Conservation (phyloP, 176 grass and related monocot species). For the Raddia distichophylla region DNA sequence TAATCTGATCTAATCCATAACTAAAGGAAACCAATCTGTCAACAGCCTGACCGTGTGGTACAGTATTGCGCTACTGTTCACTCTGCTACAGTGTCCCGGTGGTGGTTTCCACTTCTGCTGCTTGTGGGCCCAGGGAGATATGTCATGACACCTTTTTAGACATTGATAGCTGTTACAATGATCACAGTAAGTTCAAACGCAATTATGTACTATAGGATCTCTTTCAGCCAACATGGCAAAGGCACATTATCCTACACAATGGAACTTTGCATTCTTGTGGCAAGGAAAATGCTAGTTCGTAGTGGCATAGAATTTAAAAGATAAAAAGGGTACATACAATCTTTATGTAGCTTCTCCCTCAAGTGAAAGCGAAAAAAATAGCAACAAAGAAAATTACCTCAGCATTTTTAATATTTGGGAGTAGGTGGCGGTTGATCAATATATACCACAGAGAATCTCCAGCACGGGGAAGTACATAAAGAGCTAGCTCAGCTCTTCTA, state of each 20-base stretch:
- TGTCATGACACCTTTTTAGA: not conserved
- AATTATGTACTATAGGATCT: not conserved
- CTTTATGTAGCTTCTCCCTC: not conserved
- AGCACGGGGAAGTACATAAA: slow-evolving; percentile 95
- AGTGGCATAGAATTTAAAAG: not conserved
- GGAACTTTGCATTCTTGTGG: not conserved
- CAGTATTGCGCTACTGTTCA: no score
- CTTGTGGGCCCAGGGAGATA: no score
- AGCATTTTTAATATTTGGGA: slow-evolving; percentile 87
- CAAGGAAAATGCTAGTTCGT: not conserved
- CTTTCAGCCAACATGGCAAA: slow-evolving; percentile 15
- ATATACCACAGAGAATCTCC: slow-evolving; percentile 95
- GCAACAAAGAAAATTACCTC: slow-evolving; percentile 67
- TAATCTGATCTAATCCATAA: no score
- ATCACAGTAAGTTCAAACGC: slow-evolving; percentile 26
- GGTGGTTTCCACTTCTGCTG: no score
- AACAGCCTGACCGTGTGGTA: not conserved
- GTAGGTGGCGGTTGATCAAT: slow-evolving; percentile 76
- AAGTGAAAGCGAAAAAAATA: not conserved
- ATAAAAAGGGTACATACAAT: not conserved
- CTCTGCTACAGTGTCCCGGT: no score
- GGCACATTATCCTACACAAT: not conserved
- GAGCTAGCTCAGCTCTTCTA: slow-evolving; percentile 90
- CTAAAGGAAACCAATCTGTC: no score
- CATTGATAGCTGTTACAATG: slow-evolving; percentile 5